Conservation (phyloP, 2,329 filamentous ascomycete species). For the Stemphylium lycopersici region DNA sequence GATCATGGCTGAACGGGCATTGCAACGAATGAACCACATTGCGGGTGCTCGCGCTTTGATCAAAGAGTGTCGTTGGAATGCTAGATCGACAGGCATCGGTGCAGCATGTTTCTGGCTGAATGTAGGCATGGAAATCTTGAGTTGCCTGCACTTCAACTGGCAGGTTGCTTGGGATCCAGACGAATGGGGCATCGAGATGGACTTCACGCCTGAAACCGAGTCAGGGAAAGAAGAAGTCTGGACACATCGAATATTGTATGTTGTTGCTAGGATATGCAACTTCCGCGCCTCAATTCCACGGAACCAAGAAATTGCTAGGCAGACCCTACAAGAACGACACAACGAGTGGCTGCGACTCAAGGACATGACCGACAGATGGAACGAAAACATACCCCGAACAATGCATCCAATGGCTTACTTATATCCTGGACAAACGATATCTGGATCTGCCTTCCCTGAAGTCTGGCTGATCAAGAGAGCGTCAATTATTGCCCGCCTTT, state of each 20-base stretch:
- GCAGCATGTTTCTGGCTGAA: conserved; percentile 95
- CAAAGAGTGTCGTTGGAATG: conserved; percentile 88
- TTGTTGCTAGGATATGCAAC: conserved; percentile 85
- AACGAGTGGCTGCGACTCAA: conserved; percentile 83
- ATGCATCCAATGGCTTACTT: conserved; percentile 88
- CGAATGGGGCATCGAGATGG: conserved; percentile 84
- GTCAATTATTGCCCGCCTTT: conserved; percentile 79
- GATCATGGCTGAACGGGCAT: conserved; percentile 81
- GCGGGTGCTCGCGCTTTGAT: conserved; percentile 84
- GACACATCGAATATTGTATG: conserved; percentile 88
- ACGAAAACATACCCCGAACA: conserved; percentile 75
- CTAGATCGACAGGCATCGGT: conserved; percentile 76
- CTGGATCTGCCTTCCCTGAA: conserved; percentile 81
- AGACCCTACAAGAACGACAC: conserved; percentile 68
- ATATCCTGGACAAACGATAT: conserved; percentile 68
- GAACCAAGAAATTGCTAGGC: conserved; percentile 64
- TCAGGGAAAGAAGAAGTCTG: conserved; percentile 78
- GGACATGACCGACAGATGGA: conserved; percentile 83
- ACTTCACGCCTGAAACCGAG: conserved; percentile 65
- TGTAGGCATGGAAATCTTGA: conserved; percentile 86
- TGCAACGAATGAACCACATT: conserved; percentile 87
- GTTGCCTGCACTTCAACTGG: conserved; percentile 87
- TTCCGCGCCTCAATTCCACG: conserved; percentile 75
- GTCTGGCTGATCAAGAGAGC: conserved; percentile 87
- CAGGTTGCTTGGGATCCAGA: conserved; percentile 87